Conservation (phyloP, 306 rosid genomes). For the Erythrophleum fordii region DNA sequence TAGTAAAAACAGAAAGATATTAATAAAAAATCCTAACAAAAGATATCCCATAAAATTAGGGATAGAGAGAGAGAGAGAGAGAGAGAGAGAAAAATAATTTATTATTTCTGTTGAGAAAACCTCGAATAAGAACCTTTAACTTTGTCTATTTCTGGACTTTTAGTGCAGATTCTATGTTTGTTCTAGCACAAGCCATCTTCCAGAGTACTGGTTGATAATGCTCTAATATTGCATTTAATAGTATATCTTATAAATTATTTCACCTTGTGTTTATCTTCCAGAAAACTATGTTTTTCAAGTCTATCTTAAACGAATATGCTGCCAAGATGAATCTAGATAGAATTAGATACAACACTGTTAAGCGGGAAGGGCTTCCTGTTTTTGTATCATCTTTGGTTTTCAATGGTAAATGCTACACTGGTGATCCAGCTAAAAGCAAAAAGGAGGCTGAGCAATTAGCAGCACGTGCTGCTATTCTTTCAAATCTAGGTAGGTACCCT, state of each 20-base stretch:
- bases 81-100: too few relatives aligned
- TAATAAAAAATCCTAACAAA: too few relatives aligned
- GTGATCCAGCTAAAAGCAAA: constrained; percentile 49
- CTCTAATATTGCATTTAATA: constrained; percentile 6
- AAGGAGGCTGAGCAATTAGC: constrained; percentile 72
- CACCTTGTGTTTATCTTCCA: constrained; percentile 32
- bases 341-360: constrained; percentile 50
- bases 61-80: too few relatives aligned
- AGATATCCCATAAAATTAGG: too few relatives aligned
- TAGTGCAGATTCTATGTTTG: not conserved
- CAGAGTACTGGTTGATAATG: not conserved
- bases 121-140: not conserved
- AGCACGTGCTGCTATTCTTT: constrained; percentile 54
- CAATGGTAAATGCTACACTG: constrained; percentile 47
- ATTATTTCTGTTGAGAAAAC: too few relatives aligned
- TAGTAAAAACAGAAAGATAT: too few relatives aligned
- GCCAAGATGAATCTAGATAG: constrained; percentile 45
- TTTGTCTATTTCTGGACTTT: not conserved
- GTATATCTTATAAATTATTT: not conserved
- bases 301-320: constrained; percentile 59
- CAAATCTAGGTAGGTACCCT: constrained; percentile 55
- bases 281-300: constrained; percentile 53
- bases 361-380: constrained; percentile 36
- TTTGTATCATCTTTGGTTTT: constrained; percentile 56
- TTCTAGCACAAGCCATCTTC: not conserved